Percentiles rank a stretch among this genome's conserved stretches.
phyloP scores from a whole-genome alignment of 2,329 filamentous ascomycete species.

The Aspergillus hiratsukae region DNA sequence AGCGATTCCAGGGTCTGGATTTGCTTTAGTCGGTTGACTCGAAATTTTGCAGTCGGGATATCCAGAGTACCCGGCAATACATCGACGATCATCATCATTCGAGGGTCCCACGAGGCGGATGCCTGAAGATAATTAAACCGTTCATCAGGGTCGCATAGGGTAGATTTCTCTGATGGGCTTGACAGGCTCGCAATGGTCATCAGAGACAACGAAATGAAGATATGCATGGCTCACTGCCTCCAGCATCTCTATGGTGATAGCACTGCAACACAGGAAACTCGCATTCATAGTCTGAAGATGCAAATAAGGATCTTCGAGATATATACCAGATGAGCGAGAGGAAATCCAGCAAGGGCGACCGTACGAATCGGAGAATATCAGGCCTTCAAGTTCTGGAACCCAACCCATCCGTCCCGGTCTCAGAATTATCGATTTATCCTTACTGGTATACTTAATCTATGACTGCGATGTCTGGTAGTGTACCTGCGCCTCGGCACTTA shows the following conservation, averaged over 20 bases:
- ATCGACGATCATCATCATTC: background rate
- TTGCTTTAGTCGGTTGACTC: background rate
- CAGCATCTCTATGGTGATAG: background rate
- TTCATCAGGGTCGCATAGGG: background rate
- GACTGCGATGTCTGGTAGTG: background rate
- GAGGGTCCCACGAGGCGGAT: background rate
- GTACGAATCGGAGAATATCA: background rate
- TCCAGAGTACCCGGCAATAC: background rate
- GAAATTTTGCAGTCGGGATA: background rate
- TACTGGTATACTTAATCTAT: background rate
- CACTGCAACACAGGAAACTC: background rate
- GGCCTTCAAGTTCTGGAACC: constrained; percentile 2
- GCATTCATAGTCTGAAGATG: background rate
- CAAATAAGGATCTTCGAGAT: background rate
- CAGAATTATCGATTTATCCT: constrained; percentile 9
- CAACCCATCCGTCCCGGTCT: constrained; percentile 10
- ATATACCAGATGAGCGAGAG: background rate
- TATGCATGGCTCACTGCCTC: background rate
- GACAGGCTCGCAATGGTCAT: background rate
- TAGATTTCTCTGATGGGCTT: background rate
- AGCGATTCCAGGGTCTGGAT: background rate
- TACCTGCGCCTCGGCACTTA: background rate
- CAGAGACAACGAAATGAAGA: background rate
- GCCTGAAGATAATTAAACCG: background rate
- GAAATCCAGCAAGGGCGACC: background rate